Conservation (phyloP, 176 grass and related monocot genomes). For the Avena atlantica region DNA sequence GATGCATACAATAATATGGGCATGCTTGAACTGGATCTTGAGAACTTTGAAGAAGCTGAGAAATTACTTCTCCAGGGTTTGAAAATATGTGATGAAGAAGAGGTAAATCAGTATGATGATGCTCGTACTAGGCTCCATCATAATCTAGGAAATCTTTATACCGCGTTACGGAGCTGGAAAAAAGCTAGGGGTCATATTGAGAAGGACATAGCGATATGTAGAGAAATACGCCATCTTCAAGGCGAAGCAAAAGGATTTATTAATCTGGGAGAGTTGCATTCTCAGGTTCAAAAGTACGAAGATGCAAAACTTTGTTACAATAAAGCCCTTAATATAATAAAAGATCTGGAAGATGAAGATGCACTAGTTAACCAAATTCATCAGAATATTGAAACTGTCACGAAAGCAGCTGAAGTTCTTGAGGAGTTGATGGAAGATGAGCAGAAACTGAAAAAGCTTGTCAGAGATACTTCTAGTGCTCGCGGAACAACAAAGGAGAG, state of each 20-base stretch:
- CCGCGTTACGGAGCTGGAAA: conserved; percentile 64
- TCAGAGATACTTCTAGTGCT: conserved; percentile 61
- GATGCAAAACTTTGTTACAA: conserved; percentile 79
- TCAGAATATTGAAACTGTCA: conserved; percentile 77
- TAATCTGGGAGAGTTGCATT: conserved; percentile 79
- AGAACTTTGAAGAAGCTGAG: conserved; percentile 82
- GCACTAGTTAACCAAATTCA: conserved; percentile 68
- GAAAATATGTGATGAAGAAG: conserved; percentile 94
- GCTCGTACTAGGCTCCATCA: conserved; percentile 80
- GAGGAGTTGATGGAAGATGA: conserved; percentile 74
- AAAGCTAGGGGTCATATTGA: conserved; percentile 72
- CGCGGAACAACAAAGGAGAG: conserved; percentile 74
- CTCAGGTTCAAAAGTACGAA: conserved; percentile 63
- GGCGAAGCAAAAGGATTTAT: conserved; percentile 95
- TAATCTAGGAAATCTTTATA: conserved; percentile 97
- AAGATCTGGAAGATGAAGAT: conserved; percentile 80
- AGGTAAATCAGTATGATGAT: conserved; percentile 82
- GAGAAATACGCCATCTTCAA: conserved; percentile 72
- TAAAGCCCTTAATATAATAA: conserved; percentile 62
- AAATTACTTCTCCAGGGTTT: conserved; percentile 72
- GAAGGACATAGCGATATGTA: conserved; percentile 88
- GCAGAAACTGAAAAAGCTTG: conserved; percentile 84
- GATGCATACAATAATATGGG: conserved; percentile 95
- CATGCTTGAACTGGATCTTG: conserved; percentile 91
- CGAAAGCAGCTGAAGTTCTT: conserved; percentile 65